A percentile compares a stretch with the other conserved stretches of the same genome.
Conservation (phyloP, 176 grass and related monocot species). For the Rhynchospora pubera region DNA sequence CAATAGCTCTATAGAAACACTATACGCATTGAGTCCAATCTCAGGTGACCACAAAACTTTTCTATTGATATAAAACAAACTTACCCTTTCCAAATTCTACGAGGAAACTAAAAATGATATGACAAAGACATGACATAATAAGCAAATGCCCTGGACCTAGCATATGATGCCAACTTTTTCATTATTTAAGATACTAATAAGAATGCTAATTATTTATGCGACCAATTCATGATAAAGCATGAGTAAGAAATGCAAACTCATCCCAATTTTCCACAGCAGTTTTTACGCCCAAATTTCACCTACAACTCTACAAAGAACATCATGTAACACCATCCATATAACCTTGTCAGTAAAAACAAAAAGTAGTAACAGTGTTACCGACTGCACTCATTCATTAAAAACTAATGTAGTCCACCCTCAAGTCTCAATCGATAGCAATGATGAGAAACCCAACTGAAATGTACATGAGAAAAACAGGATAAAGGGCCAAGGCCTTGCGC, state of each 20-base stretch:
- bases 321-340: neutral
- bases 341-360: neutral
- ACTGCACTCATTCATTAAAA: constrained; percentile 26
- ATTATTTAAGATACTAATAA: neutral
- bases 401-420: constrained; percentile 20
- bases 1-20: neutral
- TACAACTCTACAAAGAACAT: constrained; percentile 26
- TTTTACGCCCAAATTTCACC: constrained; percentile 17
- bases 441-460: constrained; percentile 93
- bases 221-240: neutral
- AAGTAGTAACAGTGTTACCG: constrained; percentile 18
- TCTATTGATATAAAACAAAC: neutral
- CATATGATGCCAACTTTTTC: neutral
- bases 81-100: neutral
- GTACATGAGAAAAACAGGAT: constrained; percentile 98
- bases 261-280: constrained; percentile 30
- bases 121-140: constrained; percentile 14
- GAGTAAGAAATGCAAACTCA: neutral
- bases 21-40: neutral
- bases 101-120: constrained; percentile 22
- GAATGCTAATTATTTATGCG: neutral
- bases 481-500: constrained; percentile 85
- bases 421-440: constrained; percentile 79
- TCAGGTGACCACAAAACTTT: neutral
- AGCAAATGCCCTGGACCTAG: constrained; percentile 13